These are phyloP conservation scores for Daldinia eschscholtzii DNA, from an alignment of 2,329 filamentous ascomycete genomes.

Conservation along the genomic window DNA sequence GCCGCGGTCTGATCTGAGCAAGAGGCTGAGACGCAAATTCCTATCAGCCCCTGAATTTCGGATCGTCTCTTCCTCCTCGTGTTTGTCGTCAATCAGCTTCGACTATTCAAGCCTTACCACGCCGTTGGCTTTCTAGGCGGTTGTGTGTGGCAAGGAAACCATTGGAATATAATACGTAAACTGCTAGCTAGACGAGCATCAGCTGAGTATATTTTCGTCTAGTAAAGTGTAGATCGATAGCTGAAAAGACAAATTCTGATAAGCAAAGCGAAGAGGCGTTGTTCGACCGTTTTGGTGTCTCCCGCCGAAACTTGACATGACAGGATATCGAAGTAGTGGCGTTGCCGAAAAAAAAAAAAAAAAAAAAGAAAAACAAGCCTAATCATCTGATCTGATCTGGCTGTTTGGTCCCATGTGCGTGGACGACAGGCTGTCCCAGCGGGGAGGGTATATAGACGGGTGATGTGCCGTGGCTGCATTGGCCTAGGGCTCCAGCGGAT, in stretches of 20 bases:
- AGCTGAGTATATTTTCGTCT: neutral
- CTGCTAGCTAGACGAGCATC: neutral
- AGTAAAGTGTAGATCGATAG: neutral
- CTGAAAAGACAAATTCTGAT: neutral
- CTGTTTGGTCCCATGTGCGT: slow-evolving; percentile 11
- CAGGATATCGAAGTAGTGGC: neutral
- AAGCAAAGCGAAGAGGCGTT: neutral
- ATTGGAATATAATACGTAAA: neutral
- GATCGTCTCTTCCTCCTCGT: slow-evolving; percentile 2
- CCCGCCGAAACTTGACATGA: neutral
- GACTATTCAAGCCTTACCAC: slow-evolving; percentile 8
- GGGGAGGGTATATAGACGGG: slow-evolving; percentile 27
- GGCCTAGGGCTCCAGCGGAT: neutral
- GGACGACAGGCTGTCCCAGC: neutral
- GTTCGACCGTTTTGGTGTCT: too few relatives aligned
- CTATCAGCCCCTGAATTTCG: slow-evolving; percentile 30
- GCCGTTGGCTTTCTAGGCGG: slow-evolving; percentile 3
- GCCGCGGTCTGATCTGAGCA: neutral
- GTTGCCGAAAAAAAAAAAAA: slow-evolving; percentile 12
- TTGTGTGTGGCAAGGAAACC: neutral
- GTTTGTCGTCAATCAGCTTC: slow-evolving; percentile 20
- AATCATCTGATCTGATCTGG: slow-evolving; percentile 33
- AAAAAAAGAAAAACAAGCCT: too few relatives aligned
- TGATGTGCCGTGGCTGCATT: slow-evolving; percentile 43
- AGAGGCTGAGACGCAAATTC: slow-evolving; percentile 27